Evolutionary conservation across 345 rosid genomes (phyloP).

Genomic region (Hibiscus mutabilis): DNA sequence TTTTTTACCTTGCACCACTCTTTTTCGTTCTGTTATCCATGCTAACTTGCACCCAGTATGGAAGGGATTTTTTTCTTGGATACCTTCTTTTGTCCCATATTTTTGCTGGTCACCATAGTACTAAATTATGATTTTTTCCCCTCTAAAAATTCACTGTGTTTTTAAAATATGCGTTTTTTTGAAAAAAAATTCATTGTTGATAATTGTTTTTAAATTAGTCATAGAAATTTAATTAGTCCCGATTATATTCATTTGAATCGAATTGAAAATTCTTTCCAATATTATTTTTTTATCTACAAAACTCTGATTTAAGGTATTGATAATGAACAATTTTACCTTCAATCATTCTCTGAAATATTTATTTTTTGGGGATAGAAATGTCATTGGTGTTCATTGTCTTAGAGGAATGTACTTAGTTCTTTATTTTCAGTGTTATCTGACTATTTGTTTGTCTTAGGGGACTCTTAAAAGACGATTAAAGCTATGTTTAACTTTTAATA

Average conservation of each 20-base stretch:
- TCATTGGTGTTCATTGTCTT: neutral
- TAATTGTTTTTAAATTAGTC: no score
- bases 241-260: no score
- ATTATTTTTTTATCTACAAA: no score
- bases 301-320: no score
- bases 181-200: no score
- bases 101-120: no score
- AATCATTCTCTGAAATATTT: neutral
- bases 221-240: no score
- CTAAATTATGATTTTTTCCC: no score
- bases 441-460: neutral
- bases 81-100: neutral
- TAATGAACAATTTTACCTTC: neutral
- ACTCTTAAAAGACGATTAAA: neutral
- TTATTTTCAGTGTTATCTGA: neutral
- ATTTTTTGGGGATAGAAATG: no score
- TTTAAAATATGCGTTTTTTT: no score
- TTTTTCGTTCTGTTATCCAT: neutral
- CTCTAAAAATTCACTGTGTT: no score
- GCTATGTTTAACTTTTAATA: neutral
- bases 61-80: conserved; percentile 1
- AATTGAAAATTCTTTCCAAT: no score
- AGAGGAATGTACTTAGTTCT: neutral
- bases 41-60: conserved; percentile 1
- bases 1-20: conserved; percentile 3